Base-by-base conservation (phyloP, 805 yeast species). In the Sungouiozyma intestinalis region DNA sequence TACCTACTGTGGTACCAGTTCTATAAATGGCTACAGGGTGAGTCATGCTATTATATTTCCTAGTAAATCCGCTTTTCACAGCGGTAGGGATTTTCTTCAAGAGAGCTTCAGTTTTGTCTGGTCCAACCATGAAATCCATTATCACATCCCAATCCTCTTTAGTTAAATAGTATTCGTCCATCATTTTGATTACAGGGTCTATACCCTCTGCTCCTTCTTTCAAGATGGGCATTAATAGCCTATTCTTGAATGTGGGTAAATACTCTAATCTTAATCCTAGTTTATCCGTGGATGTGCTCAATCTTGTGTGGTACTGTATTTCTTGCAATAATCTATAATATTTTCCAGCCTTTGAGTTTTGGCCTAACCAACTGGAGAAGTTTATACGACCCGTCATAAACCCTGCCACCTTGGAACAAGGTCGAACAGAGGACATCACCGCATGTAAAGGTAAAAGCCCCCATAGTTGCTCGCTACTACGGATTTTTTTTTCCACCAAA, bases 381-480 rank as follows among this genome's bases (percentile, higher is more conserved):
- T 77, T 79, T 42, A 81, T 77, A 49, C 95, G 68, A 8, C 82
- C 82, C 1, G 72, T 63, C 39, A 81, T 62, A 39, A 72, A 73
- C 6, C 96, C 97, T 14, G 85, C 79, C 16, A 86, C 79, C 48
- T 71, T 73, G 29, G 77, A 76, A 0, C 85, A 72, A 1, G 97
- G 98, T 39, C 75, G 66, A 11, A 92, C 85, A 0, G 94, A 75
- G 1, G 97, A 88, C 70, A 83, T 68, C 3, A 86, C 72, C 0
- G 87, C 97, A 63, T 86, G 96, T 53, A 86, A 72, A 5, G 97
- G 98, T 69, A 92, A 73, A 45, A 90, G 69, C 46, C 92, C 77
- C 97, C 97, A 88, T 51, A 84, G 85, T 61, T 90, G 97, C 50
- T 88, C 95, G 34, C 90, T 75, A 36, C 94, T 82, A 56, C 94